phyloP scores from a whole-genome alignment of 169 alveolate genomes.

The Plasmodium billcollinsi region DNA sequence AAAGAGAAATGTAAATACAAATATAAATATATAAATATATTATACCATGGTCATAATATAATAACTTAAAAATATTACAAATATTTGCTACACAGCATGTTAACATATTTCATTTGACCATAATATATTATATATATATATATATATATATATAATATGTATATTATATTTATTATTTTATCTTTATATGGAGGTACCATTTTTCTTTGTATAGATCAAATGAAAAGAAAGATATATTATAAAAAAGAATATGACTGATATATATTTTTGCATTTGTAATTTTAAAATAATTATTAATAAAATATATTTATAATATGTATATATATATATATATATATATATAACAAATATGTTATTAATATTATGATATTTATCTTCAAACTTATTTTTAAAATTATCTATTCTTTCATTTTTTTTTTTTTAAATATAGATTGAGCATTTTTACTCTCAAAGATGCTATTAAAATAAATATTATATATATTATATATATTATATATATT shows the following conservation, averaged over 20 bases:
- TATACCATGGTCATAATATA: neutral
- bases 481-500: neutral
- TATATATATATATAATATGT: neutral
- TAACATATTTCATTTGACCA: neutral
- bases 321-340: neutral
- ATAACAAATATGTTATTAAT: neutral
- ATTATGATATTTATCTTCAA: conserved; percentile 2
- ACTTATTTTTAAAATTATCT: neutral
- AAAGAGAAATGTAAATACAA: conserved; percentile 8
- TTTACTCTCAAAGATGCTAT: neutral
- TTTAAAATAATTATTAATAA: no score
- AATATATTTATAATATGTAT: neutral
- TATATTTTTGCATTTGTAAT: conserved; percentile 40
- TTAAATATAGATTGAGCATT: neutral
- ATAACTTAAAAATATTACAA: neutral
- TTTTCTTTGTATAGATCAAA: conserved; percentile 28
- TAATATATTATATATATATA: neutral
- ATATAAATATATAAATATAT: neutral
- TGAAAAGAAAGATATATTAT: conserved; percentile 39
- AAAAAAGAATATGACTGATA: conserved; percentile 31
- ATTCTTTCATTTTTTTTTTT: conserved; percentile 10
- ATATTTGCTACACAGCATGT: neutral
- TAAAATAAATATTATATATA: neutral
- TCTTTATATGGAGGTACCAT: conserved; percentile 20
- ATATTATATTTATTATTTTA: neutral